These are phyloP conservation scores for Aurinia saxatilis DNA, from an alignment of 345 rosid genomes.

Conservation along the genomic window DNA sequence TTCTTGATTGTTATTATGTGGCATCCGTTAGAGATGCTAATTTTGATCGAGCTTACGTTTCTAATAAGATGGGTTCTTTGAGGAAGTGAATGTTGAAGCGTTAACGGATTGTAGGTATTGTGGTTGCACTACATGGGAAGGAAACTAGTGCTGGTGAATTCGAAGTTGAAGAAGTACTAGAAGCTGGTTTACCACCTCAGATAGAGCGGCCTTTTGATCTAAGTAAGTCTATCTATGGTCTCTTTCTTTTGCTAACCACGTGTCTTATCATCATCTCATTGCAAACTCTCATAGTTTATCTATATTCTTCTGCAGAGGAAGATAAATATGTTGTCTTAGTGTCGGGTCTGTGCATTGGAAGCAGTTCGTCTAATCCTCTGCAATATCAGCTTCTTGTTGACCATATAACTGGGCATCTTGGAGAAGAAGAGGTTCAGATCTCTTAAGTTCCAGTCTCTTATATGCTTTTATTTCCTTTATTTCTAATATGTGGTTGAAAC, in stretches of 20 bases:
- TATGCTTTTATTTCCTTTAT: not conserved
- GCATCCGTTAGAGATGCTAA: not conserved
- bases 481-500: slow-evolving; percentile 16
- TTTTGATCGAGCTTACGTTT: not conserved
- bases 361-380: slow-evolving; percentile 66
- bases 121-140: slow-evolving; percentile 81
- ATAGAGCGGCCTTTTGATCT: slow-evolving; percentile 48
- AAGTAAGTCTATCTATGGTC: slow-evolving; percentile 32
- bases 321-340: slow-evolving; percentile 77
- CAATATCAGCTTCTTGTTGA: slow-evolving; percentile 92
- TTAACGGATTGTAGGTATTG: slow-evolving; percentile 44
- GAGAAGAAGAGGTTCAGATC: slow-evolving; percentile 70
- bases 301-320: slow-evolving; percentile 47
- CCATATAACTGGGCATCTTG: slow-evolving; percentile 88
- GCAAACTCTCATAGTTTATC: slow-evolving; percentile 16
- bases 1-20: too few relatives aligned
- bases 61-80: not conserved
- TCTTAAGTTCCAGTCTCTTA: slow-evolving; percentile 12
- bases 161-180: slow-evolving; percentile 72
- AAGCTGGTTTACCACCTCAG: slow-evolving; percentile 89
- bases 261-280: not conserved
- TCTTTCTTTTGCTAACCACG: not conserved
- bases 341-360: slow-evolving; percentile 77
- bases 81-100: not conserved
- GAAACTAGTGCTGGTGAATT: slow-evolving; percentile 81